phyloP scores from a whole-genome alignment of 768 basidiomycete species.

The Phanerochaete carnosa region DNA sequence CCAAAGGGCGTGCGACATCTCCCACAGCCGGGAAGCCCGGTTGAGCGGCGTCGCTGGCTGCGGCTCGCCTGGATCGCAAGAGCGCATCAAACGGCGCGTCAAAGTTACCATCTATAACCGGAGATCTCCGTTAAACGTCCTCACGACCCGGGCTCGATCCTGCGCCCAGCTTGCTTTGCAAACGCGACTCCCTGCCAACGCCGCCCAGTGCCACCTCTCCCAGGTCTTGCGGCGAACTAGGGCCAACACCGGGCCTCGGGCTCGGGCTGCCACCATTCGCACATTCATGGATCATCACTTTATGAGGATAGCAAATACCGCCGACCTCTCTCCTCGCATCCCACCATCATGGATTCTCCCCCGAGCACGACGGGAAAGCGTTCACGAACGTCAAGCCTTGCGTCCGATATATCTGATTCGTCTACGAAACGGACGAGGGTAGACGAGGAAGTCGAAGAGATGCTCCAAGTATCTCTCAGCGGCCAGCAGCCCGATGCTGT shows the following conservation, averaged over 20 bases:
- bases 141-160: too few species aligned
- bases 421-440: slow-evolving; percentile 5
- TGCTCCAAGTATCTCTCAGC: neutral
- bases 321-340: neutral
- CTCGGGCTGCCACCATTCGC: neutral
- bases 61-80: too few species aligned
- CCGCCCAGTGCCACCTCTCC: neutral
- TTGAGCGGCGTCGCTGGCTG: too few species aligned
- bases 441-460: slow-evolving; percentile 10
- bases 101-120: too few species aligned
- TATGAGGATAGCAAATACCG: neutral
- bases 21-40: neutral
- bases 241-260: neutral
- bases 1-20: neutral
- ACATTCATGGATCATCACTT: neutral
- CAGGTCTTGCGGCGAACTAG: neutral
- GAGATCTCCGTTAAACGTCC: too few species aligned
- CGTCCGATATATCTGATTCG: neutral
- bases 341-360: neutral
- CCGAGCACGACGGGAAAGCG: neutral
- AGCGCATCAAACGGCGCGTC: too few species aligned
- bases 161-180: too few species aligned
- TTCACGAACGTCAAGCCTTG: neutral
- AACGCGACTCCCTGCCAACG: neutral
- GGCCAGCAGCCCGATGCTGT: neutral